Conservation (phyloP, 257 asterid species). For the Solanum verrucosum region DNA sequence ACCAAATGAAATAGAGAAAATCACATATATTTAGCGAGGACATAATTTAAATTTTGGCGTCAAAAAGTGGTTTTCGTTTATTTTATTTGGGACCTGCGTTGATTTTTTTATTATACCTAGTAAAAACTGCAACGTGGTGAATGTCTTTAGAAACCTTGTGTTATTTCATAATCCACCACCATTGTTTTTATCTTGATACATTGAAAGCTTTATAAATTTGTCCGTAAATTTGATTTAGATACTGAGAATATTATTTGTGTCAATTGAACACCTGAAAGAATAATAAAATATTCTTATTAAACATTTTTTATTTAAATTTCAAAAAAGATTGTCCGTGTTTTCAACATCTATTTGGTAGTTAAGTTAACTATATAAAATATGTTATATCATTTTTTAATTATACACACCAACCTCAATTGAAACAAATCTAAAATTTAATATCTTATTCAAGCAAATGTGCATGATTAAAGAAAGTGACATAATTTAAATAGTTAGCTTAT, state of each 20-base stretch:
- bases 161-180: background rate
- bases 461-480: too few relatives aligned
- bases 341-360: background rate
- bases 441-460: too few relatives aligned
- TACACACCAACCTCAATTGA: too few relatives aligned
- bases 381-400: too few relatives aligned
- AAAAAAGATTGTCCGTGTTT: rapidly evolving
- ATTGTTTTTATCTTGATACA: background rate
- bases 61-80: background rate
- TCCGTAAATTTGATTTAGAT: background rate
- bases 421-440: too few relatives aligned
- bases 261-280: rapidly evolving
- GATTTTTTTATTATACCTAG: background rate
- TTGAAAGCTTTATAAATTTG: background rate
- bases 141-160: background rate
- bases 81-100: background rate
- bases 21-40: too few relatives aligned
- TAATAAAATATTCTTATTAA: background rate
- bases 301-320: background rate
- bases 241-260: background rate
- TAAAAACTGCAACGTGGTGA: background rate
- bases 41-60: too few relatives aligned
- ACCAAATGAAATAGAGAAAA: too few relatives aligned
- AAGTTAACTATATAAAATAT: too few relatives aligned
- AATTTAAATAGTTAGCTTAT: too few relatives aligned